These are phyloP conservation scores for Fusarium protoensiforme DNA, from an alignment of 2,329 filamentous ascomycete species.

Conservation along the genomic window DNA sequence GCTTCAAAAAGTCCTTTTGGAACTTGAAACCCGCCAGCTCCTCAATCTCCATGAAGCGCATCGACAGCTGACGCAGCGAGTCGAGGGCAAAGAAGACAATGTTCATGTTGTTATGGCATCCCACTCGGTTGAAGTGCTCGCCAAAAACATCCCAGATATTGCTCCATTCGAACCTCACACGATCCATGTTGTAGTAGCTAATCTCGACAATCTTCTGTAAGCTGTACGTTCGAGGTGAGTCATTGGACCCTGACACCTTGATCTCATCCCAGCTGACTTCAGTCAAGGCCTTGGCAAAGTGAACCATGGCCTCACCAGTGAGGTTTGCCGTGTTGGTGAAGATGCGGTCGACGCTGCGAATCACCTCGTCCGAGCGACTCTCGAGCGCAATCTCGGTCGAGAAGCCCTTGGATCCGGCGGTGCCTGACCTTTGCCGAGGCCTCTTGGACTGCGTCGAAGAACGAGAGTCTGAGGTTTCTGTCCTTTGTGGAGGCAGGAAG, in stretches of 20 bases:
- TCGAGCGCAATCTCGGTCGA: constrained; percentile 88
- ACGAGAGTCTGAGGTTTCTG: constrained; percentile 66
- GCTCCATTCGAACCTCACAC: constrained; percentile 98
- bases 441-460: constrained; percentile 73
- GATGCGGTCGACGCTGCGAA: constrained; percentile 93
- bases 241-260: constrained; percentile 94
- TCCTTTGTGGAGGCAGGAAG: constrained; percentile 70
- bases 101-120: constrained; percentile 94
- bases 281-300: constrained; percentile 91
- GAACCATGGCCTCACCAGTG: constrained; percentile 92
- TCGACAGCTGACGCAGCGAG: constrained; percentile 92
- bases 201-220: constrained; percentile 98
- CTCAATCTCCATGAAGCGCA: constrained; percentile 99
- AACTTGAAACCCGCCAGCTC: constrained; percentile 99
- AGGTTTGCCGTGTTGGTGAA: constrained; percentile 97
- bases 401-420: constrained; percentile 71
- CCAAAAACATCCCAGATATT: constrained; percentile 98
- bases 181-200: constrained; percentile 99
- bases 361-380: constrained; percentile 90
- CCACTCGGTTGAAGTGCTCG: constrained; percentile 97
- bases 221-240: constrained; percentile 95
- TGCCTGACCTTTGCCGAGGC: constrained; percentile 62
- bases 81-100: constrained; percentile 98
- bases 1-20: constrained; percentile 98
- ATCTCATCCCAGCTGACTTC: constrained; percentile 99